A percentile compares a stretch with the other conserved stretches of the same genome.
Conservation (phyloP, 2,329 filamentous ascomycete species). For the Helminthosporium solani region DNA sequence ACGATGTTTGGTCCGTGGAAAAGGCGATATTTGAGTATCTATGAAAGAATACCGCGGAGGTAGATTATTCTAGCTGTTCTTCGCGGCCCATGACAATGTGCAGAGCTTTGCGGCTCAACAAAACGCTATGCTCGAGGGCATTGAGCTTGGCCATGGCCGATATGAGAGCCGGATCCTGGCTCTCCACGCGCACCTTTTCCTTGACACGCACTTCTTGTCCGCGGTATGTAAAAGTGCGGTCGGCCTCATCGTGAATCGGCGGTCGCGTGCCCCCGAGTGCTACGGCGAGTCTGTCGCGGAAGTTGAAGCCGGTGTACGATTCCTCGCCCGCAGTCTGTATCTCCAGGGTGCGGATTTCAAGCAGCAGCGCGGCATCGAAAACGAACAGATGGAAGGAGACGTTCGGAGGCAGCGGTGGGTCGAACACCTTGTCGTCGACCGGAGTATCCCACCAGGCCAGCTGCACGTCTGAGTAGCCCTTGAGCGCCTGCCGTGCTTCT, state of each 20-base stretch:
- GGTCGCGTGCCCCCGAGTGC: conserved; percentile 47
- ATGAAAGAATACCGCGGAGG: background rate
- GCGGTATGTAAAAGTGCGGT: conserved; percentile 69
- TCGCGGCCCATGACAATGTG: conserved; percentile 74
- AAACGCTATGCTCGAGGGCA: conserved; percentile 72
- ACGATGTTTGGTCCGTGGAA: background rate
- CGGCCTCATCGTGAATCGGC: conserved; percentile 63
- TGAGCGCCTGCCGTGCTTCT: conserved; percentile 61
- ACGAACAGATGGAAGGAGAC: conserved; percentile 69
- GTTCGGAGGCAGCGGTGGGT: conserved; percentile 62
- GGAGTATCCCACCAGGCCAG: conserved; percentile 58
- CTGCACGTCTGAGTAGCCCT: conserved; percentile 54
- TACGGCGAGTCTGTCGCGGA: conserved; percentile 57
- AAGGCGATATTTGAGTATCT: background rate
- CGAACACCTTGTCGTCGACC: conserved; percentile 63
- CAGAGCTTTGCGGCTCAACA: conserved; percentile 69
- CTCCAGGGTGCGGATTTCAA: conserved; percentile 72
- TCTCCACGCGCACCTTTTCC: conserved; percentile 88
- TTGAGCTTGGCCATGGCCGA: conserved; percentile 80
- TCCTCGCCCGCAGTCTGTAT: conserved; percentile 30
- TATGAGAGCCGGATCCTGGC: conserved; percentile 82
- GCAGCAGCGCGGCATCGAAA: conserved; percentile 56
- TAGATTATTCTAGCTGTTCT: conserved; percentile 31
- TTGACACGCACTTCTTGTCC: conserved; percentile 77
- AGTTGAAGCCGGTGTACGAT: conserved; percentile 49